phyloP scores from a whole-genome alignment of 2,329 filamentous ascomycete species.

The Hymenoscyphus fructigenus region DNA sequence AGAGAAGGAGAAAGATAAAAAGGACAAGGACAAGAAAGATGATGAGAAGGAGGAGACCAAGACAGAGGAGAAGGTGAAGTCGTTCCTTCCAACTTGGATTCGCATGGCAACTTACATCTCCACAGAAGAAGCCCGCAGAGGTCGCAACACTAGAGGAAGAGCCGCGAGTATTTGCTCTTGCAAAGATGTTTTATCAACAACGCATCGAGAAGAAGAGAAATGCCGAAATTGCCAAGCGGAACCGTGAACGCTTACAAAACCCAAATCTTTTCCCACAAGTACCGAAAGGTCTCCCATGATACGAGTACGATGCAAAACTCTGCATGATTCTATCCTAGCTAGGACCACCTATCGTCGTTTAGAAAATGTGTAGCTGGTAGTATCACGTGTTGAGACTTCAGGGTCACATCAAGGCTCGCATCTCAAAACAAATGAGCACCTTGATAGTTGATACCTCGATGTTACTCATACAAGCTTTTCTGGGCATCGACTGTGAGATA shows the following conservation, averaged over 20 bases:
- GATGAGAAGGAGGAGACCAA: slow-evolving; percentile 42
- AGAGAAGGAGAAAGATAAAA: slow-evolving; percentile 47
- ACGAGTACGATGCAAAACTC: slow-evolving; percentile 3
- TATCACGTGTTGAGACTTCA: not conserved
- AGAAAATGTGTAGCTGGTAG: not conserved
- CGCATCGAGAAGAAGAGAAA: slow-evolving; percentile 76
- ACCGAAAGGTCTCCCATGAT: slow-evolving; percentile 58
- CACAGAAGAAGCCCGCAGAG: slow-evolving; percentile 31
- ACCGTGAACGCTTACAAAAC: slow-evolving; percentile 75
- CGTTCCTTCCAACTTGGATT: slow-evolving; percentile 18
- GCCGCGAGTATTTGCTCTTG: slow-evolving; percentile 78
- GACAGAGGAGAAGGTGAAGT: slow-evolving; percentile 40
- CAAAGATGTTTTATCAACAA: slow-evolving; percentile 86
- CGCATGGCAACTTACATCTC: slow-evolving; percentile 13
- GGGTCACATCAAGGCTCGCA: slow-evolving; percentile 2
- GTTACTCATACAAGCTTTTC: not conserved
- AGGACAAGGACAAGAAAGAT: slow-evolving; percentile 44
- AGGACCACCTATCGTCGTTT: not conserved
- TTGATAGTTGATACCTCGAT: not conserved
- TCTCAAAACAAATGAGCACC: slow-evolving; percentile 5
- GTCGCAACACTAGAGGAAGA: slow-evolving; percentile 53
- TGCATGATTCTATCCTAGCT: not conserved
- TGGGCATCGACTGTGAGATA: slow-evolving; percentile 18
- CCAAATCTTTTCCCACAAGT: slow-evolving; percentile 83
- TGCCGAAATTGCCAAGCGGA: slow-evolving; percentile 75